A percentile compares a stretch with the other conserved stretches of the same genome.
Evolutionary conservation across 805 yeast species (phyloP).

Genomic region (Ogataea siamensis): DNA sequence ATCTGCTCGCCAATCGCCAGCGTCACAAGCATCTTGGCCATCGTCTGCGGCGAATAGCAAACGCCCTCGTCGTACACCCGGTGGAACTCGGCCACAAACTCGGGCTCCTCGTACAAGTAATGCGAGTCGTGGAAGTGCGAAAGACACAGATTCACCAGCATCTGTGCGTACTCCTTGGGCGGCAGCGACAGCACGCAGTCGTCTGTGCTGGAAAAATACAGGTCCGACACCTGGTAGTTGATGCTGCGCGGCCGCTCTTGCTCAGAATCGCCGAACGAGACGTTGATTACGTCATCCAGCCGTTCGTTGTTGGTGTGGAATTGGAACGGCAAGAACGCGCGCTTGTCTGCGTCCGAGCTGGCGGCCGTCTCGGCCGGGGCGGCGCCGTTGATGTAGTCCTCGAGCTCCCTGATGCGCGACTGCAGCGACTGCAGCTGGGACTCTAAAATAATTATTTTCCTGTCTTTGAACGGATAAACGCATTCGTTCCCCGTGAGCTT

Average conservation of each 20-base stretch:
- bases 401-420: conserved; percentile 25
- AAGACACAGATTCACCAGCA: conserved; percentile 20
- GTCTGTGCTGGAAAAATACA: conserved; percentile 15
- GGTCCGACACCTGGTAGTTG: conserved; percentile 21
- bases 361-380: conserved; percentile 1
- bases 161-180: conserved; percentile 14
- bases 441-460: conserved; percentile 31
- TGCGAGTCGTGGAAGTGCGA: conserved; percentile 22
- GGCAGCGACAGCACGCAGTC: conserved; percentile 17
- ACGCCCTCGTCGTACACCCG: conserved; percentile 20
- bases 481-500: conserved; percentile 23
- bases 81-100: conserved; percentile 21
- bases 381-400: conserved; percentile 16
- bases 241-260: conserved; percentile 18
- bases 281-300: conserved; percentile 26
- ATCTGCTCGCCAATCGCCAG: conserved; percentile 29
- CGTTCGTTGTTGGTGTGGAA: conserved; percentile 23
- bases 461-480: conserved; percentile 29
- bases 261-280: conserved; percentile 30
- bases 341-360: conserved; percentile 16
- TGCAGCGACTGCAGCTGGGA: conserved; percentile 28
- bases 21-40: conserved; percentile 22
- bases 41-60: conserved; percentile 19
- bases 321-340: conserved; percentile 21
- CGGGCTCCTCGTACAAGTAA: conserved; percentile 25